phyloP scores from a whole-genome alignment of 768 basidiomycete genomes.

The Mycena vitilis region DNA sequence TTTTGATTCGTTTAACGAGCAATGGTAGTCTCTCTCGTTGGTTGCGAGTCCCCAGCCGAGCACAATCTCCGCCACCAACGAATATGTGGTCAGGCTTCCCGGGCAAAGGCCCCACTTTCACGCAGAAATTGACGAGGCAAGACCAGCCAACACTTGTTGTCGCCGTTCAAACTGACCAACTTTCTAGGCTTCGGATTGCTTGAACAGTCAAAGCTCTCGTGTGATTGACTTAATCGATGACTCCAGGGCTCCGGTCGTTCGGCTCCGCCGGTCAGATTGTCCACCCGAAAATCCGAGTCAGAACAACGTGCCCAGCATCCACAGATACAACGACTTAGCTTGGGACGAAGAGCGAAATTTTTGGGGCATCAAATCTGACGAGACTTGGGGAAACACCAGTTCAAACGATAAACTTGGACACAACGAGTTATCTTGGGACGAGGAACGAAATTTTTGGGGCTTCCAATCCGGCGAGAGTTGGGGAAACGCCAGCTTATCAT shows the following conservation, averaged over 20 bases:
- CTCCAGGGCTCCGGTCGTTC: constrained; percentile 19
- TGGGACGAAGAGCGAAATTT: constrained; percentile 9
- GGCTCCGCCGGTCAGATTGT: constrained; percentile 21
- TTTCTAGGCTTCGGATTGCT: constrained; percentile 12
- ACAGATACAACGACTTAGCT: constrained; percentile 7
- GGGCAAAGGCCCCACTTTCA: background rate
- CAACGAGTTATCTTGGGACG: constrained; percentile 15
- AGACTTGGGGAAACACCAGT: constrained; percentile 7
- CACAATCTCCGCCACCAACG: background rate
- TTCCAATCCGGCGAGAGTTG: background rate
- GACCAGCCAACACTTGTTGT: background rate
- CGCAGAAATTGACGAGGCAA: constrained; percentile 9
- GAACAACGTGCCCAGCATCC: constrained; percentile 14
- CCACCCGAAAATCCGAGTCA: constrained; percentile 25
- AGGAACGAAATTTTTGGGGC: constrained; percentile 2
- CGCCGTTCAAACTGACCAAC: background rate
- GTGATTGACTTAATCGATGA: constrained; percentile 14
- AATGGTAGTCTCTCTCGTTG: constrained; percentile 3
- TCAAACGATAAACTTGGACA: no score
- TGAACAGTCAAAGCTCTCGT: constrained; percentile 2
- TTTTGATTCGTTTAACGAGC: background rate
- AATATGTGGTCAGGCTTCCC: constrained; percentile 21
- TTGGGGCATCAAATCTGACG: constrained; percentile 6
- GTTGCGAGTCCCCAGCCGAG: constrained; percentile 1
- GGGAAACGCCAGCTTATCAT: constrained; percentile 22